Conservation (phyloP, 306 rosid genomes). For the Pyrus communis region DNA sequence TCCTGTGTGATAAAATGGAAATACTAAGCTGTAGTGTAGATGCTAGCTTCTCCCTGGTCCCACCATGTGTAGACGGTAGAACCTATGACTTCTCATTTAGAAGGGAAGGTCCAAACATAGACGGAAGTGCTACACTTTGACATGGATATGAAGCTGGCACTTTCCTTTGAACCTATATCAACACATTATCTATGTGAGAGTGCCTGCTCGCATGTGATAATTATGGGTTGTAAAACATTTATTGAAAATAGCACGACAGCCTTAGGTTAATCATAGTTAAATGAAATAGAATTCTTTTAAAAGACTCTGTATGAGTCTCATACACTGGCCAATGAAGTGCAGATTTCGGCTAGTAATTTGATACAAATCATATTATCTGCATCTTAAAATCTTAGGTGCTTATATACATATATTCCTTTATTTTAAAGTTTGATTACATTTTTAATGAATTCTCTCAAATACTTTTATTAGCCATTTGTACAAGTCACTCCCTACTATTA, state of each 20-base stretch:
- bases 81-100: not conserved
- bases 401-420: not conserved
- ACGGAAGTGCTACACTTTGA: not conserved
- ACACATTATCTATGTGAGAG: not conserved
- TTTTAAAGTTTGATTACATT: not conserved
- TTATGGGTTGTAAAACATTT: not conserved
- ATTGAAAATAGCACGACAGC: not conserved
- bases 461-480: not conserved
- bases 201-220: not conserved
- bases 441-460: not conserved
- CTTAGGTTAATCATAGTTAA: not conserved
- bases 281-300: not conserved
- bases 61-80: not conserved
- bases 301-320: not conserved
- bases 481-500: not conserved
- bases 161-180: not conserved
- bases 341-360: not conserved
- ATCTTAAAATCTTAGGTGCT: not conserved
- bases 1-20: not conserved
- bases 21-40: not conserved
- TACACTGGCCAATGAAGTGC: not conserved
- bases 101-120: not conserved
- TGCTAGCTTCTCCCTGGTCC: slow-evolving; percentile 1
- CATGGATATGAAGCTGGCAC: not conserved
- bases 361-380: not conserved